These are phyloP conservation scores for Phytopythium boreale DNA, from an alignment of 352 stramenopile genomes.

Conservation along the genomic window DNA sequence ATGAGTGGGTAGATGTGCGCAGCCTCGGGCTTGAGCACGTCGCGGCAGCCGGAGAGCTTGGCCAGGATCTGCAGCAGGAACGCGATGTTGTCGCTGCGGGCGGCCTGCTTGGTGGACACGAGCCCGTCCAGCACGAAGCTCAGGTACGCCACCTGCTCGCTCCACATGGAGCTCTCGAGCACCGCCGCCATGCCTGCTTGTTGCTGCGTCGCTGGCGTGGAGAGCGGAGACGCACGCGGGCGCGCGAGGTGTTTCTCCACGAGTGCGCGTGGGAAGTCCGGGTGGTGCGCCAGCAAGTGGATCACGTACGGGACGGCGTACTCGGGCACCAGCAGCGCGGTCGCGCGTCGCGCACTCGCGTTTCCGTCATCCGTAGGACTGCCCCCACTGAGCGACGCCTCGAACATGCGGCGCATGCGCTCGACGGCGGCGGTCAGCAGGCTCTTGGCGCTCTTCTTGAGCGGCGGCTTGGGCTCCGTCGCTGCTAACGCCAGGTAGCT, in stretches of 20 bases:
- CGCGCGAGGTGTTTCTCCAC: conserved; percentile 15
- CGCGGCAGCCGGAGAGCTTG: conserved; percentile 72
- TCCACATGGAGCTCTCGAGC: conserved; percentile 47
- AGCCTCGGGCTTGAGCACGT: conserved; percentile 36
- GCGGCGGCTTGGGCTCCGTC: conserved; percentile 34
- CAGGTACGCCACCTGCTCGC: conserved; percentile 49
- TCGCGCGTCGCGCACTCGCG: conserved; percentile 5
- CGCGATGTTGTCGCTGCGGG: conserved; percentile 72
- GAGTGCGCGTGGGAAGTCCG: conserved; percentile 49
- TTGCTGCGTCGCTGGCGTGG: neutral
- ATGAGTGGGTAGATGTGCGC: conserved; percentile 64
- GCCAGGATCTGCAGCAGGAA: conserved; percentile 83
- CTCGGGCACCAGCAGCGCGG: conserved; percentile 76
- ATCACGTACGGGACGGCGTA: conserved; percentile 81
- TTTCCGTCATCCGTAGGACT: neutral
- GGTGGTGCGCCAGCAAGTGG: conserved; percentile 79
- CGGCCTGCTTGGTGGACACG: conserved; percentile 43
- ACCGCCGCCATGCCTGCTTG: conserved; percentile 19
- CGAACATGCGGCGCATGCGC: conserved; percentile 76
- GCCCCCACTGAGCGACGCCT: conserved; percentile 30
- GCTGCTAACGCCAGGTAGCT: conserved; percentile 70
- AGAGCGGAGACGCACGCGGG: neutral
- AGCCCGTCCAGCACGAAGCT: conserved; percentile 75
- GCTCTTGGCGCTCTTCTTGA: conserved; percentile 58
- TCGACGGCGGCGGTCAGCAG: conserved; percentile 58